Base-by-base conservation (phyloP, 306 rosid genomes). In the Malus asiatica region DNA sequence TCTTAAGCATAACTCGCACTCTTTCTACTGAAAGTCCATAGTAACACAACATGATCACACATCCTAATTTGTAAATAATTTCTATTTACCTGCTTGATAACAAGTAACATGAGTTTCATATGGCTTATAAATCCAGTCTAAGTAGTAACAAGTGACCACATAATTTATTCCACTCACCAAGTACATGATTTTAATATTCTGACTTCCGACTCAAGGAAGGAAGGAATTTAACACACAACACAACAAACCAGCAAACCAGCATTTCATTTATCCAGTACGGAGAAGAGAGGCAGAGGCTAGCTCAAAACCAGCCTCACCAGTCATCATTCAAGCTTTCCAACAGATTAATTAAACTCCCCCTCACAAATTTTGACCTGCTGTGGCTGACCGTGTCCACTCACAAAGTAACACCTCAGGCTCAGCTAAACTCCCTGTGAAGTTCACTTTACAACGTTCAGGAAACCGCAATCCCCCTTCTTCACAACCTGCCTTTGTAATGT, bases 401-500 rank as follows among this genome's bases (percentile, higher is more conserved):
- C 89, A 90, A 73, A 83, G 74, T 63, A 86, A 80, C 62, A 66
- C 84, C 58, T 71, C 87, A 25, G 91, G 90, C 85, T 90, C 97
- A 2, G 16, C 55, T 79, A 92, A 76, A 77, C 85, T 87, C 81
- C 97, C 97, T 5, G 80, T 69, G 78, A 89, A 95, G 85, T 95
- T 92, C 73, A 92, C 93, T 84, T 84, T 88, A 69, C 97, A 95
- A 64, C 68, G 45, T 66, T 79, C 87, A 22, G 97, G 91, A 82
- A 95, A 90, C 79, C 68, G 87, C 80, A 92, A 74, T 70, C 93
- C 97, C 63, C 87, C 93, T 90, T 80, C 97, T 19, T 89, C 95
- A 11, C 89, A 89, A 73, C 82, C 88, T 6, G 86, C 95, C 90
- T 84, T 84, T 10, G 99, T 95, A 70, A 92, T 84, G 53, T 80